phyloP scores from a whole-genome alignment of 23 red algal species.

The Cyanidioschyzon merolae region DNA sequence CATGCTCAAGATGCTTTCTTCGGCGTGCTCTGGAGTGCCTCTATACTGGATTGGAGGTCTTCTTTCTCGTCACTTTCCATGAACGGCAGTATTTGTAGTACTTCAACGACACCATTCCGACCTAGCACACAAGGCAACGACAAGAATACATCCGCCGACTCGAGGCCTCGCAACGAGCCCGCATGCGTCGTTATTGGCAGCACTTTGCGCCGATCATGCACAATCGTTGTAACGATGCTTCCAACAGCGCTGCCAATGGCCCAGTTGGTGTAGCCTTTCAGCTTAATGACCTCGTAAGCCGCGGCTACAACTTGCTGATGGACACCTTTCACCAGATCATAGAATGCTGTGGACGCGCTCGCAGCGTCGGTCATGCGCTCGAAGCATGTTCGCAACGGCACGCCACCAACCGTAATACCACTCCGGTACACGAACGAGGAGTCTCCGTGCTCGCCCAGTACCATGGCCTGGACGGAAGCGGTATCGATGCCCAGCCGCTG shows the following conservation, averaged over 20 bases:
- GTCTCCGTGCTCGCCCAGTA: slow-evolving; percentile 56
- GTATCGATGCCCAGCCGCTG: slow-evolving; percentile 25
- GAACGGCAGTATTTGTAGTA: not conserved
- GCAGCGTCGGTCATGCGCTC: not conserved
- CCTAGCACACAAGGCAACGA: slow-evolving; percentile 38
- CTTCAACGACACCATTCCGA: not conserved
- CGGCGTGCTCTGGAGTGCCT: not conserved
- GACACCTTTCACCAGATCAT: not conserved
- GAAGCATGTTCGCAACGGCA: slow-evolving; percentile 16
- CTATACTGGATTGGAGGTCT: not conserved
- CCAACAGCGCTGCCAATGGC: slow-evolving; percentile 36
- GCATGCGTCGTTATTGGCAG: slow-evolving; percentile 23
- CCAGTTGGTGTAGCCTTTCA: slow-evolving; percentile 41
- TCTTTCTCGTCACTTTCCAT: not conserved
- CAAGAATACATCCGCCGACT: slow-evolving; percentile 25
- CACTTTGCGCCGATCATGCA: slow-evolving; percentile 15
- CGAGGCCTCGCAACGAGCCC: slow-evolving; percentile 8
- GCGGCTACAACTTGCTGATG: slow-evolving; percentile 21
- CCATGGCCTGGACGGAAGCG: slow-evolving; percentile 23
- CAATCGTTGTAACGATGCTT: slow-evolving; percentile 20
- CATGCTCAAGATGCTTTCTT: not conserved
- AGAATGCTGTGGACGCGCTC: not conserved
- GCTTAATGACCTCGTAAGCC: slow-evolving; percentile 24
- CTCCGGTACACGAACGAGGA: slow-evolving; percentile 30
- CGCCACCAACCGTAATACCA: slow-evolving; percentile 27